Percentiles rank a stretch among this genome's conserved stretches.
Evolutionary conservation across 306 rosid genomes (phyloP).

Genomic region (Albizia julibrissin): DNA sequence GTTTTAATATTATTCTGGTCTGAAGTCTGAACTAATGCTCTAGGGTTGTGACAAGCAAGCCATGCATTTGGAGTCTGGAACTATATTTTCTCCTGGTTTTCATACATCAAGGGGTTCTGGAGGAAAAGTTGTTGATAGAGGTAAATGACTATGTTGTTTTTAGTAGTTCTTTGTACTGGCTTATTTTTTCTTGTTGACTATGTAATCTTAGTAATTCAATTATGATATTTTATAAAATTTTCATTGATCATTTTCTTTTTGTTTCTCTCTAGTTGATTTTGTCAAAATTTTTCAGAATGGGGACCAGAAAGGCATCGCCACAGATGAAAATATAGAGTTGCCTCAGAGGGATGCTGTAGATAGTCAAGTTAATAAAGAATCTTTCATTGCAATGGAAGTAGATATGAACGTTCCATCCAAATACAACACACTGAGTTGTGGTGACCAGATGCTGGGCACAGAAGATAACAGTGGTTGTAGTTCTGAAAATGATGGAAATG

Average conservation of each 20-base stretch:
- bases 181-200: conserved; percentile 20
- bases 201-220: conserved; percentile 24
- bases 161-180: not conserved
- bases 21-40: conserved; percentile 29
- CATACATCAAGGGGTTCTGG: conserved; percentile 66
- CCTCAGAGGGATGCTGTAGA: conserved; percentile 38
- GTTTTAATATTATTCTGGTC: not conserved
- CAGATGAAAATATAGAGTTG: conserved; percentile 42
- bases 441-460: conserved; percentile 39
- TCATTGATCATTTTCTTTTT: conserved; percentile 27
- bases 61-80: conserved; percentile 53
- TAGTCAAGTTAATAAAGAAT: conserved; percentile 38
- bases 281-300: conserved; percentile 67
- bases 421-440: conserved; percentile 8
- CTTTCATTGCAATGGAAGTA: conserved; percentile 47
- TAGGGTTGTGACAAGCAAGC: conserved; percentile 60
- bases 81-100: conserved; percentile 91
- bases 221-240: conserved; percentile 19
- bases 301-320: conserved; percentile 48
- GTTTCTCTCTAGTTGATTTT: conserved; percentile 65
- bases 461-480: conserved; percentile 38
- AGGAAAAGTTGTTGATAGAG: conserved; percentile 65
- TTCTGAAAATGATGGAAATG: conserved; percentile 67
- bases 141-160: conserved; percentile 46
- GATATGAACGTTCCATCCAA: conserved; percentile 35